phyloP scores from a whole-genome alignment of 768 basidiomycete genomes.

The Ramaria sp. region DNA sequence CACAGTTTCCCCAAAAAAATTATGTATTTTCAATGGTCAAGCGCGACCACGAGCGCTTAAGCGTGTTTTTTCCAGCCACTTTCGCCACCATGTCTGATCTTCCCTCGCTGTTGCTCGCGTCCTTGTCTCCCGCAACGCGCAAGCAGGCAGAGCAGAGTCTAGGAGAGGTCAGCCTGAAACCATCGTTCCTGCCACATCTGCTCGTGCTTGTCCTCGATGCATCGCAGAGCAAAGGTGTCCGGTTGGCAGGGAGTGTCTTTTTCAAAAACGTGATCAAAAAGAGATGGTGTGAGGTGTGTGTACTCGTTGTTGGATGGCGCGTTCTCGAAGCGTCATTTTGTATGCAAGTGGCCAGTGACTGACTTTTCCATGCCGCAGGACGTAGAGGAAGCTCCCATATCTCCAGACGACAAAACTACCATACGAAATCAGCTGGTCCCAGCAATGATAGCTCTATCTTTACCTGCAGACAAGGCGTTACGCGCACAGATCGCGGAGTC shows the following conservation, averaged over 20 bases:
- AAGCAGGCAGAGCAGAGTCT: constrained; percentile 80
- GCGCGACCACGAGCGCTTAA: not conserved
- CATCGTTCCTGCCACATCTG: constrained; percentile 71
- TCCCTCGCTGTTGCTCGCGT: constrained; percentile 57
- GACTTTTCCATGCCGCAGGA: constrained; percentile 9
- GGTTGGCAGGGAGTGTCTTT: constrained; percentile 81
- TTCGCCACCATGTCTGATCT: constrained; percentile 22
- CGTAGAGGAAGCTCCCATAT: constrained; percentile 64
- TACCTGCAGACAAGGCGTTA: constrained; percentile 56
- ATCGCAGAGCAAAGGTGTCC: constrained; percentile 51
- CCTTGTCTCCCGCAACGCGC: constrained; percentile 55
- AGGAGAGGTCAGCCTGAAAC: constrained; percentile 50
- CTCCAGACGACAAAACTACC: constrained; percentile 57
- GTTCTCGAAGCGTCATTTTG: not conserved
- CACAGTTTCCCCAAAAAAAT: too few relatives aligned
- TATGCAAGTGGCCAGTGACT: not conserved
- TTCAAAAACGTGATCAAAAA: constrained; percentile 86
- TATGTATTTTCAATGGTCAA: too few relatives aligned
- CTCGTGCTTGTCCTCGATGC: constrained; percentile 66
- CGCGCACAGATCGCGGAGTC: constrained; percentile 88
- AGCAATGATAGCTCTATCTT: constrained; percentile 81
- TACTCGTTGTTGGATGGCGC: not conserved
- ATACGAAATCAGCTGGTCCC: constrained; percentile 75
- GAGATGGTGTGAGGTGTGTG: constrained; percentile 78
- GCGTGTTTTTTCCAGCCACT: not conserved